Percentiles rank a stretch among this genome's conserved stretches.
Conservation (phyloP, 2,329 filamentous ascomycete species). For the Penicillium brasilianum region DNA sequence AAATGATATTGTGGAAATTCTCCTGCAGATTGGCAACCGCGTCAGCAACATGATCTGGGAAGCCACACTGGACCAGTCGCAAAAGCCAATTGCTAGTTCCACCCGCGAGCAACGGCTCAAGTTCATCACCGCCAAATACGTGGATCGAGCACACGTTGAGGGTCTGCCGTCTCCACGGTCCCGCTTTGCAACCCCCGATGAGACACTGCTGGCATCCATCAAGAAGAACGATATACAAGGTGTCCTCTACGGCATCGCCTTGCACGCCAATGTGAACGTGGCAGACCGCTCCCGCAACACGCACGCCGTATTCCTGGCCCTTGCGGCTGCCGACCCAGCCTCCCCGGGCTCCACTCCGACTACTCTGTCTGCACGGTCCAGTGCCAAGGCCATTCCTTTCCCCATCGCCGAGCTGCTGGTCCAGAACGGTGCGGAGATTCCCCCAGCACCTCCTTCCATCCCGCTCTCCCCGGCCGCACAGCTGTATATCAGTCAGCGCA, state of each 20-base stretch:
- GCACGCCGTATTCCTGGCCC: constrained; percentile 85
- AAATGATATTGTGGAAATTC: constrained; percentile 91
- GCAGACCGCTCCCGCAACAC: constrained; percentile 85
- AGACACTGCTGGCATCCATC: constrained; percentile 87
- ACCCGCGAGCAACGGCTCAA: constrained; percentile 88
- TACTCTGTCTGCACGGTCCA: constrained; percentile 35
- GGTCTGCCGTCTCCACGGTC: constrained; percentile 73
- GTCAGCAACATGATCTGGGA: constrained; percentile 98
- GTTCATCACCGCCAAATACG: constrained; percentile 96
- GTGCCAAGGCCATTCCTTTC: constrained; percentile 66
- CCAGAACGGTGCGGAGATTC: constrained; percentile 92
- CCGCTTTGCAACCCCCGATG: constrained; percentile 77
- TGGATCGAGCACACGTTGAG: constrained; percentile 80
- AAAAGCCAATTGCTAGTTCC: constrained; percentile 77
- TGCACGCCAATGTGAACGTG: constrained; percentile 85
- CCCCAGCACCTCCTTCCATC: constrained; percentile 74
- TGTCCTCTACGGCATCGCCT: constrained; percentile 86
- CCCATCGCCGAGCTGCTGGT: constrained; percentile 87
- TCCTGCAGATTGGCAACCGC: constrained; percentile 89
- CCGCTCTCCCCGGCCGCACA: constrained; percentile 81
- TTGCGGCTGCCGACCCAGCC: constrained; percentile 90
- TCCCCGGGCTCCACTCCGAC: constrained; percentile 62
- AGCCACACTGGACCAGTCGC: constrained; percentile 72
- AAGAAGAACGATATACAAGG: constrained; percentile 96
- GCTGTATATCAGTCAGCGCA: constrained; percentile 81